phyloP scores from a whole-genome alignment of 2,329 filamentous ascomycete genomes.

The Aspergillus brasiliensis region DNA sequence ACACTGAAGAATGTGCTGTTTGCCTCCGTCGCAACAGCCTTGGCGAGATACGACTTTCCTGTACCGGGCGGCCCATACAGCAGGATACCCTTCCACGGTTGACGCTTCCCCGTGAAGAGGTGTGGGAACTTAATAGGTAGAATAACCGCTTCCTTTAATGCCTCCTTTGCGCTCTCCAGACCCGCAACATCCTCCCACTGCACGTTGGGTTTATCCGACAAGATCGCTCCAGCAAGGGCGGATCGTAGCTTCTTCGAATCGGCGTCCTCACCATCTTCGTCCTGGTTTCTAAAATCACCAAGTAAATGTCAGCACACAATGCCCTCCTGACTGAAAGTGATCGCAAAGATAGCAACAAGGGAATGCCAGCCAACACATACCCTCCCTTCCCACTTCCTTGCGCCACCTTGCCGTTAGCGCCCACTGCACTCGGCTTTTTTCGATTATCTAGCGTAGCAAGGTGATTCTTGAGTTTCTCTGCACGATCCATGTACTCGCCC shows the following conservation, averaged over 20 bases:
- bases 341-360: too few relatives aligned
- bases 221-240: conserved; percentile 85
- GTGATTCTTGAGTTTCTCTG: conserved; percentile 95
- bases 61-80: conserved; percentile 95
- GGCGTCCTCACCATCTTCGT: conserved; percentile 75
- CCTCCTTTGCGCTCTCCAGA: conserved; percentile 90
- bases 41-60: conserved; percentile 95
- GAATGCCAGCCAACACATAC: conserved; percentile 36
- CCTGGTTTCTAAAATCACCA: conserved; percentile 45
- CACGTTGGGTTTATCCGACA: conserved; percentile 94
- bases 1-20: conserved; percentile 99
- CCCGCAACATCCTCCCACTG: conserved; percentile 98
- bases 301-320: not conserved
- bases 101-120: conserved; percentile 90
- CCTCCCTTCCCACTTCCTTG: conserved; percentile 58
- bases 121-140: conserved; percentile 98
- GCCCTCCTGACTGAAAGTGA: not conserved
- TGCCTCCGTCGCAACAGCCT: conserved; percentile 95
- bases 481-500: conserved; percentile 96
- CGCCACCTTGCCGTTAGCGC: conserved; percentile 54
- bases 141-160: conserved; percentile 95
- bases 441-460: conserved; percentile 64
- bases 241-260: conserved; percentile 94
- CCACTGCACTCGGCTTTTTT: conserved; percentile 55
- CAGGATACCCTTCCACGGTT: conserved; percentile 98